Evolutionary conservation across 2,329 filamentous ascomycete genomes (phyloP).

Genomic region (Paracorniculantispora psalliotae): DNA sequence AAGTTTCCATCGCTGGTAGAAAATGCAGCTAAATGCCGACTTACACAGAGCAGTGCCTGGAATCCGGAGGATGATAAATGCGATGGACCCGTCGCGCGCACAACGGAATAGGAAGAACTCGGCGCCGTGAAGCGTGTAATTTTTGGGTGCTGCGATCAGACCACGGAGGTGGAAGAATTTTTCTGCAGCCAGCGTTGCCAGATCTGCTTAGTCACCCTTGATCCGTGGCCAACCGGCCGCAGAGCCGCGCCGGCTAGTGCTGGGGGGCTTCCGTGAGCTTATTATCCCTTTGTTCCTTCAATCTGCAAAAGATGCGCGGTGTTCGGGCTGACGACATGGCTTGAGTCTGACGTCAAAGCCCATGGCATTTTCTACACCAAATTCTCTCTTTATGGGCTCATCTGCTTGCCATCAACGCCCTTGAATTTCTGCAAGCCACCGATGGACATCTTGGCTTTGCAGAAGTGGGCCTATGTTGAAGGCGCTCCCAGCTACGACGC

Average conservation of each 20-base stretch:
- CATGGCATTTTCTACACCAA: background rate
- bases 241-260: background rate
- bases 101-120: constrained; percentile 46
- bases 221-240: background rate
- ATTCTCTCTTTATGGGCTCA: background rate
- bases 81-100: constrained; percentile 33
- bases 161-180: constrained; percentile 23
- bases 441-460: constrained; percentile 33
- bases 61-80: constrained; percentile 39
- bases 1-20: background rate
- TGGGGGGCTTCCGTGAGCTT: background rate
- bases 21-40: constrained; percentile 20
- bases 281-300: background rate
- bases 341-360: background rate
- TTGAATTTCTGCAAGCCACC: constrained; percentile 10
- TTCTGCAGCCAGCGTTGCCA: constrained; percentile 2
- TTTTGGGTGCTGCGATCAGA: constrained; percentile 15
- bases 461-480: constrained; percentile 33
- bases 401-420: background rate
- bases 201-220: constrained; percentile 7
- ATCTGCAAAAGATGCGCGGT: background rate
- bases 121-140: constrained; percentile 24
- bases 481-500: constrained; percentile 33
- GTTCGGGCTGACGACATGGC: background rate
- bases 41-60: constrained; percentile 30